Evolutionary conservation across 768 basidiomycete genomes (phyloP), one percentile per base, ranked within the genome.

Genomic region (Collybia mongolica): DNA sequence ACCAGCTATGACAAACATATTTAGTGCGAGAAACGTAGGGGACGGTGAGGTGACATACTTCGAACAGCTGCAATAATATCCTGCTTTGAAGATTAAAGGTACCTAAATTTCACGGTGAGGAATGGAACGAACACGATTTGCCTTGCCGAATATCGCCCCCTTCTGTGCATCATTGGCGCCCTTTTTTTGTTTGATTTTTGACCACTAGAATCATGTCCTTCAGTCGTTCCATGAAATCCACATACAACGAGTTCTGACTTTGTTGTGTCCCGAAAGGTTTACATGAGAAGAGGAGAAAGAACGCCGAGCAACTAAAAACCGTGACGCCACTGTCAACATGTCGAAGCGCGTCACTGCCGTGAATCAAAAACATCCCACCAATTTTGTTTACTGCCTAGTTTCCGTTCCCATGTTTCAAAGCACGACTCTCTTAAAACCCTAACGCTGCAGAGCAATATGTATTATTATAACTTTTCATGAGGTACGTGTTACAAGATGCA

Each of bases 161-260:
- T 79, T 85, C 57, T 80, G 77, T 6, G 73, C 70, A 60, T 88
- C 86, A 54, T 75, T 80, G n/a, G 72, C 67, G 15, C 83, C 86
- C 59, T 88, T 88, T 60, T 74, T 79, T 48, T 83, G 77, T 60
- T 86, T 86, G 60, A 88, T 88, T 75, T 88, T 88, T 0, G 86
- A 86, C 86, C 85, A 88, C 86, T 88, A 52, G 8, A 47, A 45
- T 39, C 39, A 17, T 20, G 35, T 17, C 2, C 9, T 22, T 39
- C 11, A 57, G 39, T 22, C 15, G 28, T n/a, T 42, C 3, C 14
- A 11, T 23, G 15, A 12, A 6, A 18, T 17, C 11, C 17, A 32
- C 6, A 17, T 14, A 26, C 32, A 19, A 11, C 22, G 15, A 15
- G 6, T 17, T 35, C 61, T 41, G 51, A 69, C 75, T 65, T 76